phyloP scores from a whole-genome alignment of 306 rosid species.

The Gynostemma pentaphyllum region DNA sequence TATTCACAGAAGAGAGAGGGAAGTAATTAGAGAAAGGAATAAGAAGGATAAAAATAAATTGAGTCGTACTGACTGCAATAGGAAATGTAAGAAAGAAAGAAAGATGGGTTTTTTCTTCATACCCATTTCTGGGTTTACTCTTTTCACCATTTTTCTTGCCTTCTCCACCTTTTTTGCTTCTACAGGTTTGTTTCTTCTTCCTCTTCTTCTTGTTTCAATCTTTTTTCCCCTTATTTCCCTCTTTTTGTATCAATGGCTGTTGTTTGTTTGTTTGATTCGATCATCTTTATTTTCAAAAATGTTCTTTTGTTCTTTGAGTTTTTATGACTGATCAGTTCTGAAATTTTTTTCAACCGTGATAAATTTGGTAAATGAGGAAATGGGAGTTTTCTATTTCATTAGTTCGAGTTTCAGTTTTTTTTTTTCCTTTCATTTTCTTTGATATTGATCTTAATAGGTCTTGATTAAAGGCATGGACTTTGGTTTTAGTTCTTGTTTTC shows the following conservation, averaged over 20 bases:
- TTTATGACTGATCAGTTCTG: neutral
- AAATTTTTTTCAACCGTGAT: neutral
- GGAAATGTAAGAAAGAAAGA: too few relatives aligned
- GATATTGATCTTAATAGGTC: neutral
- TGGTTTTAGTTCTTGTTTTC: neutral
- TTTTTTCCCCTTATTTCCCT: neutral
- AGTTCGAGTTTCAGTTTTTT: neutral
- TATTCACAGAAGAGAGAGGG: too few relatives aligned
- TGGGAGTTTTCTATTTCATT: neutral
- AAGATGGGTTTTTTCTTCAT: neutral
- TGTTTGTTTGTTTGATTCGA: neutral
- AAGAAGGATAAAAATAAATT: too few relatives aligned
- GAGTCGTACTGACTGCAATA: too few relatives aligned
- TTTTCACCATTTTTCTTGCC: conserved; percentile 1
- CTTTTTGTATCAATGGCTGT: neutral
- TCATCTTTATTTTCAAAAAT: neutral
- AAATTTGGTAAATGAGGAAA: neutral
- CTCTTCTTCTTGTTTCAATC: neutral
- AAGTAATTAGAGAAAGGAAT: too few relatives aligned
- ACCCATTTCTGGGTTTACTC: neutral
- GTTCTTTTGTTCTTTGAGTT: neutral
- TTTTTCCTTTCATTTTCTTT: neutral
- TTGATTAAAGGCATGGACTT: neutral
- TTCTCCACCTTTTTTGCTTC: neutral
- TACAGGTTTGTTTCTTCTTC: conserved; percentile 8